Evolutionary conservation across 257 asterid species (phyloP).

Genomic region (Buddleja alternifolia): DNA sequence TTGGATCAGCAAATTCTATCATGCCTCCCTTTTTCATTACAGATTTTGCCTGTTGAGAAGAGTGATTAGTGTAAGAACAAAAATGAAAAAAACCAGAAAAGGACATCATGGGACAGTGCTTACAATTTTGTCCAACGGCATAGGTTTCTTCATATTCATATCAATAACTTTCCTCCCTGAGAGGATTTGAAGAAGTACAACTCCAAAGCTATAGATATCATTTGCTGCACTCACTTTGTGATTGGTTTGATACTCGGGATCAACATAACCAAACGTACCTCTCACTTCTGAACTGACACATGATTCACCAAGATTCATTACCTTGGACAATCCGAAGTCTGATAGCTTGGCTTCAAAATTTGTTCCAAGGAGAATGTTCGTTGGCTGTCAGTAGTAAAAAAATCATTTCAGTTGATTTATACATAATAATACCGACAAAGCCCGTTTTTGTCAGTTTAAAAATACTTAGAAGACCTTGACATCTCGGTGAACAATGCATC

Average conservation of each 20-base stretch:
- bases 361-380: constrained; percentile 33
- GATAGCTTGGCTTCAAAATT: constrained; percentile 41
- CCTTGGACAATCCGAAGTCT: constrained; percentile 40
- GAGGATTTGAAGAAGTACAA: constrained; percentile 47
- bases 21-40: constrained; percentile 27
- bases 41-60: constrained; percentile 37
- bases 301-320: constrained; percentile 30
- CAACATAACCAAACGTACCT: constrained; percentile 49
- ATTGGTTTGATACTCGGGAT: constrained; percentile 56
- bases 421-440: neutral
- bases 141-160: constrained; percentile 43
- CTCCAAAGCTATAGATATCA: constrained; percentile 52
- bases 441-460: no score
- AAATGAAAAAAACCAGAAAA: neutral
- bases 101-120: neutral
- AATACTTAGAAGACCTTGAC: neutral
- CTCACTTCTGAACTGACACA: constrained; percentile 37
- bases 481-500: constrained; percentile 8
- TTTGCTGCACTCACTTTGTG: constrained; percentile 41
- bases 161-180: constrained; percentile 55
- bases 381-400: constrained; percentile 21
- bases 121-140: constrained; percentile 49
- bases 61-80: neutral
- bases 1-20: constrained; percentile 38
- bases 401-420: neutral